Evolutionary conservation across 75 land plant genomes (phyloP).

Genomic region (Cupressus sempervirens): DNA sequence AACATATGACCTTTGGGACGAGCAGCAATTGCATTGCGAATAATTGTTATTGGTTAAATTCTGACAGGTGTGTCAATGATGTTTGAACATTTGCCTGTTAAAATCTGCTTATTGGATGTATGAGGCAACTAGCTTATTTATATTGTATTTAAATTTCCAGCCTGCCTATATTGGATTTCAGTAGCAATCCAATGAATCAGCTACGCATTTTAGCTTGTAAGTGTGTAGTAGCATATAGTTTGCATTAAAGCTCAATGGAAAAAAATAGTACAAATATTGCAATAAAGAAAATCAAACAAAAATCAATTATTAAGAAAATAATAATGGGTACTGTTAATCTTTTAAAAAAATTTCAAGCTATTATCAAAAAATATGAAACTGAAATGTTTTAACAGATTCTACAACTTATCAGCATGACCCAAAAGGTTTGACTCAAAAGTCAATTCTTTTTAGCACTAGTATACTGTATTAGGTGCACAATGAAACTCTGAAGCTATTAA

Average conservation of each 20-base stretch:
- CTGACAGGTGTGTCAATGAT: not conserved
- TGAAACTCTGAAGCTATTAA: not conserved
- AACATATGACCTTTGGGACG: not conserved
- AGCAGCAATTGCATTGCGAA: not conserved
- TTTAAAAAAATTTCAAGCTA: not conserved
- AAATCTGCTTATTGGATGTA: not conserved
- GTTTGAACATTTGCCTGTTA: not conserved
- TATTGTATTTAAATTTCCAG: not conserved
- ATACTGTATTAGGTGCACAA: not conserved
- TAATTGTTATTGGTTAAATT: not conserved
- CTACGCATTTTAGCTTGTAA: not conserved
- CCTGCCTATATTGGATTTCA: not conserved
- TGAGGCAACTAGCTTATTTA: not conserved
- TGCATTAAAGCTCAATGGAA: not conserved
- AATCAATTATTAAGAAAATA: slow-evolving; percentile 1
- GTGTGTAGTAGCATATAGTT: not conserved
- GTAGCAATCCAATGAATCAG: not conserved
- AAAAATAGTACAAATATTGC: no score
- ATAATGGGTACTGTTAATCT: not conserved
- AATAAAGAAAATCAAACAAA: not conserved
- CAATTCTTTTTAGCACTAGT: not conserved
- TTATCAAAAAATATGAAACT: not conserved
- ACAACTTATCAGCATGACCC: not conserved
- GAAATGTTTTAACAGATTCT: not conserved
- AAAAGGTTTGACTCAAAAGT: not conserved